These are phyloP conservation scores for Xerocomus nothofagi DNA, from an alignment of 1,284 basidiomycete species.

Conservation along the genomic window DNA sequence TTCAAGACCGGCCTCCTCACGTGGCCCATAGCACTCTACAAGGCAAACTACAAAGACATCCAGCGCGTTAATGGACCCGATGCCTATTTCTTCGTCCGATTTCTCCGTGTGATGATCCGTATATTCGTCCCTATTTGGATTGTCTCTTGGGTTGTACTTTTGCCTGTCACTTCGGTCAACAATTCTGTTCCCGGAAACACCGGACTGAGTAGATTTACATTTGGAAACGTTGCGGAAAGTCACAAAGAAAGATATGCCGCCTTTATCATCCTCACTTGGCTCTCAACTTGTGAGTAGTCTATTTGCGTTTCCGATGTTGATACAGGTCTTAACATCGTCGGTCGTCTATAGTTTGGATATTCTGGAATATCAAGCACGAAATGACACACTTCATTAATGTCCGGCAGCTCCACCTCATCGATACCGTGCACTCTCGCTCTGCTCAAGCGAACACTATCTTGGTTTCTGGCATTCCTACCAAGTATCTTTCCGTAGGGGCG, in stretches of 20 bases:
- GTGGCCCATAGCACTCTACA: conserved; percentile 63
- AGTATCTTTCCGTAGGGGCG: conserved; percentile 67
- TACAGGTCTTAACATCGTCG: background rate
- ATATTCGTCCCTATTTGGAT: conserved; percentile 84
- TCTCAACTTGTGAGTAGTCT: conserved; percentile 68
- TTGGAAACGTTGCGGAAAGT: conserved; percentile 70
- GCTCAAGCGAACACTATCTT: conserved; percentile 88
- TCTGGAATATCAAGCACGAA: conserved; percentile 80
- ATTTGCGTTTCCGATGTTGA: background rate
- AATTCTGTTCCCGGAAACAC: conserved; percentile 47
- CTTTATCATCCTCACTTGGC: conserved; percentile 70
- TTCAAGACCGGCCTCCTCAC: conserved; percentile 47
- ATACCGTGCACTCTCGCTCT: conserved; percentile 66
- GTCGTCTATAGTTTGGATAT: conserved; percentile 67
- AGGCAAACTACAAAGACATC: conserved; percentile 60
- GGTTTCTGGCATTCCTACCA: conserved; percentile 85
- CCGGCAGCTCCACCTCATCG: conserved; percentile 85
- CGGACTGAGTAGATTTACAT: conserved; percentile 77
- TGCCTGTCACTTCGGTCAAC: conserved; percentile 66
- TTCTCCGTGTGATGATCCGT: conserved; percentile 78
- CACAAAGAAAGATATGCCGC: conserved; percentile 67
- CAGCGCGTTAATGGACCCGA: conserved; percentile 84
- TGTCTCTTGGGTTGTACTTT: conserved; percentile 67
- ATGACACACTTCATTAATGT: conserved; percentile 79
- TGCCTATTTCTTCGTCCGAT: conserved; percentile 92